Conservation (phyloP, 345 rosid species). For the Moricandia moricandioides region DNA sequence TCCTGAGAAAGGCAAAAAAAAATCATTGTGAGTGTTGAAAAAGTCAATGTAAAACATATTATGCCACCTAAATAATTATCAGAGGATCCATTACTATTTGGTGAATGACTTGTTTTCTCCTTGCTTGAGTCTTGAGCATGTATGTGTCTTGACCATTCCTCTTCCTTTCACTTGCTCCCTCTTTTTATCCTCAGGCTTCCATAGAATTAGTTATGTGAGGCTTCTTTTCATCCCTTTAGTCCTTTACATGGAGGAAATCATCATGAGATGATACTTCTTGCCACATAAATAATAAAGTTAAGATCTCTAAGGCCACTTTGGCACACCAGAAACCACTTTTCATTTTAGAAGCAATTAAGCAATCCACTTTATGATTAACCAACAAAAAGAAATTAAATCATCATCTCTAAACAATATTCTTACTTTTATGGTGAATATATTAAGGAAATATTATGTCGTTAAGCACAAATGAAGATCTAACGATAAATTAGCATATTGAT, state of each 20-base stretch:
- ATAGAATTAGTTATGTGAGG: constrained; percentile 44
- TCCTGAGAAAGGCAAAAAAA: constrained; percentile 43
- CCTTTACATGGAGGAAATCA: too few relatives aligned
- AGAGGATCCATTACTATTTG: constrained; percentile 63
- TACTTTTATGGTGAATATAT: constrained; percentile 21
- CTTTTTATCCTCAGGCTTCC: constrained; percentile 34
- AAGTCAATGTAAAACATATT: constrained; percentile 3
- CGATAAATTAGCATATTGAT: constrained; percentile 44
- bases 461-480: constrained; percentile 39
- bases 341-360: constrained; percentile 17
- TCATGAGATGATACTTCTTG: too few relatives aligned
- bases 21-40: not conserved
- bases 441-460: constrained; percentile 25
- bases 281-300: not conserved
- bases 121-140: constrained; percentile 50
- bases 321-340: constrained; percentile 29
- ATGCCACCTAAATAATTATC: constrained; percentile 66
- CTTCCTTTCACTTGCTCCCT: constrained; percentile 53
- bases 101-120: constrained; percentile 62
- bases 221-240: too few relatives aligned
- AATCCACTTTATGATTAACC: constrained; percentile 19
- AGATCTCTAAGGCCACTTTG: constrained; percentile 10
- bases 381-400: not conserved
- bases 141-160: constrained; percentile 48
- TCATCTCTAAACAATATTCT: not conserved